Evolutionary conservation across 1,284 basidiomycete genomes (phyloP).

Genomic region (Moesziomyces parantarcticus): DNA sequence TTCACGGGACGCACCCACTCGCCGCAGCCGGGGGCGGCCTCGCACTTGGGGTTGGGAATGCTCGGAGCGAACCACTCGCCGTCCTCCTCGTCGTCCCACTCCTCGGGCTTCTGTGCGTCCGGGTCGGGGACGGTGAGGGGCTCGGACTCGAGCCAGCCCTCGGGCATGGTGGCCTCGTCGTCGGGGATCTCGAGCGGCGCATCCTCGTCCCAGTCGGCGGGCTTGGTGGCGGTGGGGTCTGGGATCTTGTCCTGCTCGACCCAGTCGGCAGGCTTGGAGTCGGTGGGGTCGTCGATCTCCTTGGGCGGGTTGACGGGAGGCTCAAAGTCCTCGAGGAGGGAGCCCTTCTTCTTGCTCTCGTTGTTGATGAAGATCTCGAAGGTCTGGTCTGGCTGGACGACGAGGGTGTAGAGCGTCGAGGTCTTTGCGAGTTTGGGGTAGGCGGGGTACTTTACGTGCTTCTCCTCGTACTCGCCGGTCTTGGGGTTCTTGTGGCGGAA

Average conservation of each 20-base stretch:
- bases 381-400: conserved; percentile 92
- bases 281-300: conserved; percentile 92
- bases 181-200: conserved; percentile 75
- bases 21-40: conserved; percentile 90
- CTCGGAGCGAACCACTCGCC: conserved; percentile 96
- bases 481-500: conserved; percentile 67
- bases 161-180: conserved; percentile 86
- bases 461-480: conserved; percentile 83
- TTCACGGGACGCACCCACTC: conserved; percentile 90
- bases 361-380: conserved; percentile 94
- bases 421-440: conserved; percentile 73
- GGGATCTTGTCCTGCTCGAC: conserved; percentile 87
- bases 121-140: conserved; percentile 86
- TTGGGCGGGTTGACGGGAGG: conserved; percentile 92
- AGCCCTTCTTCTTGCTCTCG: conserved; percentile 76
- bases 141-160: conserved; percentile 95
- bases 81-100: conserved; percentile 99
- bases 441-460: conserved; percentile 87
- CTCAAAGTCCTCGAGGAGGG: conserved; percentile 90
- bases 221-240: conserved; percentile 81
- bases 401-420: conserved; percentile 68
- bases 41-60: conserved; percentile 80
- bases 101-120: conserved; percentile 94
- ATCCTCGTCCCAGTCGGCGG: conserved; percentile 66
- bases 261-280: conserved; percentile 92